Base-by-base conservation (phyloP, 768 basidiomycete species). In the Rhizopogon salebrosus region DNA sequence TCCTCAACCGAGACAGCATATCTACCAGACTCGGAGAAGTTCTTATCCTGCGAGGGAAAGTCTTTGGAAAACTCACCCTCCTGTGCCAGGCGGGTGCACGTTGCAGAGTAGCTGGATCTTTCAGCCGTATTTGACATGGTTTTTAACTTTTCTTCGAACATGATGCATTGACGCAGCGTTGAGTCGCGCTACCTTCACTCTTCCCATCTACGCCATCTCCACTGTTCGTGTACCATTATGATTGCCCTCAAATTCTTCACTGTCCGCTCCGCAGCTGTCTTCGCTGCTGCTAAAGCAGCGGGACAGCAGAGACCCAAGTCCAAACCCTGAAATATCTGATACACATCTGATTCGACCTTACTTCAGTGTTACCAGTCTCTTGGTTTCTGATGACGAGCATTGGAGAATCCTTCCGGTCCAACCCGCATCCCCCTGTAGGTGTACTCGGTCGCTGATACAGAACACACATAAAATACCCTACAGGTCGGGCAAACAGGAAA, bases 401-500 rank as follows among this genome's bases (percentile, higher is more conserved):
- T 98, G 64, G 98, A 97, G 78, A 89, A 89, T 58, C 88, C n/a
- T 99, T 99, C 72, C 81, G 85, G 48, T 70, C 78, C 27, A 87
- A 87, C 9, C 74, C 98, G 35, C 87, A 93, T 61, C 97, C 97
- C 0, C 81, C 98, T 16, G 97, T 95, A 2, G 97, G 98, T 65
- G 84, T 79, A 1, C 78, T 99, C 20, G 92, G 92, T 37, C n/a
- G 97, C 97, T 8, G 97, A 99, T 68, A 92, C 94, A 24, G 97
- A 97, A 1, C 98, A 98, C 63, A 93, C 92, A 26, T 97, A 98
- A 70, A 98, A 98, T 72, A 94, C 92, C 4, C 65, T 98, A 48
- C 97, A 99, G 70, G 97, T 99, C n/a, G 97, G 97, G 22, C 97
- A 99, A 75, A 99, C 97, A 0, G 97, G 97, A 51, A 98, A 98